Base-by-base conservation (phyloP, 2,329 filamentous ascomycete genomes). In the Aureobasidium leucospermi region DNA sequence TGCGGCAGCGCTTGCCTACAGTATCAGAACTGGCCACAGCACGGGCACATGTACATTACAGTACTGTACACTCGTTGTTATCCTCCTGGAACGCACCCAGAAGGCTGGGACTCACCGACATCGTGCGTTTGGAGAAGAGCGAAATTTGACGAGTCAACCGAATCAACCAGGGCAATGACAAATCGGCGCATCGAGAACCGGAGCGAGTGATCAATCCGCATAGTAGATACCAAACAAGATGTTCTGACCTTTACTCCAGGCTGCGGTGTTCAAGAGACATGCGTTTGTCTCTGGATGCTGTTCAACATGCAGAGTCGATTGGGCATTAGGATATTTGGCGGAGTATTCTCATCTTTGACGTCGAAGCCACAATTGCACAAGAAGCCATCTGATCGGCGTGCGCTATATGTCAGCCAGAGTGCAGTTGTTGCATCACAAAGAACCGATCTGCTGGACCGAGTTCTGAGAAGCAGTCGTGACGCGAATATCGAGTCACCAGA, bases 1-100 rank as follows among this genome's bases (percentile, higher is more conserved):
- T 48, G 55, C 55, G 55, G 55, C 43, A 32, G 36, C 43, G 43
- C 45, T 48, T 58, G 55, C 55, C 43, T 58, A 43, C 43, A 47
- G 31, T 32, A 31, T 41, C 43, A 41, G 10, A 41, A 16, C 8
- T 29, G 55, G 19, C 41, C 52, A 29, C 19, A 23, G n/a, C 42
- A 58, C 43, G 41, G 31, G 10, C 39, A 31, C 43, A 32, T 39
- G 41, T 53, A 53, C 49, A 36, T 11, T 41, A 52, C 49, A 31
- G 23, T 39, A 47, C 13, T 38, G 53, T 39, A 41, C 28, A 43
- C 43, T 47, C 23, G 15, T 23, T 23, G 8, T 13, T 19, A 32
- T 41, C 16, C 16, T 34, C 41, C 32, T 41, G 43, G 34, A 58
- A 58, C 34, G 13, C 23, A 31, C 34, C 55, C 55, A 41, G n/a